Evolutionary conservation across 306 rosid species (phyloP), one percentile per base, ranked within the genome.

Genomic region (Prunus campanulata): DNA sequence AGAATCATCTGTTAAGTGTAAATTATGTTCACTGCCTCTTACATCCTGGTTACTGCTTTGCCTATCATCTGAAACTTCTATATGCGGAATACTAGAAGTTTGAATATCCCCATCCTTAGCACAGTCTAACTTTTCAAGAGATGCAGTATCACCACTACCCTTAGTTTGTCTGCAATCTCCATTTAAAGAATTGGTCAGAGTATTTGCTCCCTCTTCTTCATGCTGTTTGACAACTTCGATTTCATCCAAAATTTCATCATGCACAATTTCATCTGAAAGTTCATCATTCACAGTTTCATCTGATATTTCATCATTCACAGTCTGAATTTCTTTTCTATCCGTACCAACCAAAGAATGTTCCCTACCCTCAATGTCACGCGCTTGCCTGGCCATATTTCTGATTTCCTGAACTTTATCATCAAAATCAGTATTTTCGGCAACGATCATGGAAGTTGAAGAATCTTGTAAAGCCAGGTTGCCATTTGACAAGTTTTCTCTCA

Each of bases 391-490:
- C 96, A 89, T 89, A 64, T 85, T 83, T 84, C 85, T 83, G 20
- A 90, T 90, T 77, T 88, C 90, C 83, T 80, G 91, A 84, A 95
- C 74, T 84, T 85, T 88, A 74, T 39, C 57, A 78, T 85, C 90
- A 72, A 79, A 70, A 27, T 83, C 85, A 12, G 39, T 11, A 63
- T 83, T 72, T 65, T 74, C 68, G 39, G 70, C 68, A 46, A 68
- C 66, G 50, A 27, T 56, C 76, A 56, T 62, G 63, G 77, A 62
- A 80, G 44, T 76, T 27, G 81, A 71, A 11, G 84, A 72, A 74
- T 78, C 80, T n/a, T 27, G 79, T 22, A 83, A 67, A 49, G 82
- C 75, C 66, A 65, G 70, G 79, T 79, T 78, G 78, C 82, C 85
- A 61, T 72, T 24, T 63, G 79, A 63, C 59, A 55, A 80, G 75